These are phyloP conservation scores for Diaporthe vexans DNA, from an alignment of 2,329 filamentous ascomycete genomes.

Conservation along the genomic window DNA sequence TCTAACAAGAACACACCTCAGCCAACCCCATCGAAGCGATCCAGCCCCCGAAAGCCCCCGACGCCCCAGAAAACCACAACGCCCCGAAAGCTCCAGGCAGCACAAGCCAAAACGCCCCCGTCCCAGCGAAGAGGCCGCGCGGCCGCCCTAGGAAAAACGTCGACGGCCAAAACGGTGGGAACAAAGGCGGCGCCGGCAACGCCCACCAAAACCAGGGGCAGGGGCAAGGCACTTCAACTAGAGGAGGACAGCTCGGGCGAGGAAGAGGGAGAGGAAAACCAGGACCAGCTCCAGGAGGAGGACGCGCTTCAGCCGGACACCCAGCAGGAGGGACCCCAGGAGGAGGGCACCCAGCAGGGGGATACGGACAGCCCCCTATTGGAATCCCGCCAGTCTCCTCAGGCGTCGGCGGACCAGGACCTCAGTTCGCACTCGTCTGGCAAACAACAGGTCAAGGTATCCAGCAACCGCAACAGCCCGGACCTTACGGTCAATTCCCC, in stretches of 20 bases:
- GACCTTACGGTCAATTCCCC: not conserved
- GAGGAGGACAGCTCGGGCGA: conserved; percentile 18
- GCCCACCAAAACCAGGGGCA: conserved; percentile 24
- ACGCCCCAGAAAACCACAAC: conserved; percentile 1
- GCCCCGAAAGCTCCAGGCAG: conserved; percentile 20
- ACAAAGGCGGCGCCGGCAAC: not conserved
- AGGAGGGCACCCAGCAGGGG: not conserved
- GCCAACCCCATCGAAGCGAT: conserved; percentile 43
- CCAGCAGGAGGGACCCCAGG: not conserved
- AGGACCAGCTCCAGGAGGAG: not conserved
- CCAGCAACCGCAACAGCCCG: conserved; percentile 26
- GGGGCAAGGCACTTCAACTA: not conserved
- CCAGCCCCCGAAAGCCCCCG: conserved; percentile 42
- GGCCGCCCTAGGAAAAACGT: conserved; percentile 32
- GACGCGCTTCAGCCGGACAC: not conserved
- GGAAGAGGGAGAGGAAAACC: not conserved
- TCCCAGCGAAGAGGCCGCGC: conserved; percentile 25
- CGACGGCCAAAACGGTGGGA: not conserved
- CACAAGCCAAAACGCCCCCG: conserved; percentile 10
- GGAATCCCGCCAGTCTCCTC: not conserved
- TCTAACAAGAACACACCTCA: conserved; percentile 51
- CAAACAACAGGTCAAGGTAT: not conserved
- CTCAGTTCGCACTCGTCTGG: not conserved
- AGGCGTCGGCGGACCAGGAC: not conserved
- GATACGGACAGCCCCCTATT: not conserved